Evolutionary conservation across 2,329 filamentous ascomycete genomes (phyloP).

Genomic region (Neonectria hederae): DNA sequence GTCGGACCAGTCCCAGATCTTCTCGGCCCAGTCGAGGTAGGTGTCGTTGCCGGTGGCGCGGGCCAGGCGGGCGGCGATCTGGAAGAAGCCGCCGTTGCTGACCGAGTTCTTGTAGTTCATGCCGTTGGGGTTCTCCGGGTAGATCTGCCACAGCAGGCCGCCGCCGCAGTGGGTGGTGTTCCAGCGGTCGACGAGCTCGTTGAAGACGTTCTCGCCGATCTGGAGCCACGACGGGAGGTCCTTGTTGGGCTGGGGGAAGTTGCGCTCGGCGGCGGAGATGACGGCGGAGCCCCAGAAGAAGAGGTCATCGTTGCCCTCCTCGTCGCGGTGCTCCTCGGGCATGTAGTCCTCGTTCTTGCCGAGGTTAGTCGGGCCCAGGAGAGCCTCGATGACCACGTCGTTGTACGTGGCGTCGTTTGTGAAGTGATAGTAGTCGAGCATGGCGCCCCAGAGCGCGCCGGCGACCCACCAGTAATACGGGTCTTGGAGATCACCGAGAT

Average conservation of each 20-base stretch:
- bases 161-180: slow-evolving; percentile 73
- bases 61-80: slow-evolving; percentile 79
- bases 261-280: slow-evolving; percentile 74
- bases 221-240: slow-evolving; percentile 70
- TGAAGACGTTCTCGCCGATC: slow-evolving; percentile 76
- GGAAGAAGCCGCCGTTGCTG: slow-evolving; percentile 85
- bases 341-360: slow-evolving; percentile 70
- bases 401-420: slow-evolving; percentile 72
- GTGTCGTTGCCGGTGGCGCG: slow-evolving; percentile 73
- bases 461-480: slow-evolving; percentile 77
- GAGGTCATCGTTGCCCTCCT: slow-evolving; percentile 79
- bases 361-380: slow-evolving; percentile 64
- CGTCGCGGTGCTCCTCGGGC: slow-evolving; percentile 62
- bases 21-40: slow-evolving; percentile 73
- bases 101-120: slow-evolving; percentile 86
- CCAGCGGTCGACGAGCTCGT: slow-evolving; percentile 76
- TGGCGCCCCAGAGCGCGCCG: slow-evolving; percentile 71
- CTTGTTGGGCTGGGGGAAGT: slow-evolving; percentile 69
- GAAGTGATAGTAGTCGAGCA: slow-evolving; percentile 76
- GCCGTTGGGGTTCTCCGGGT: slow-evolving; percentile 74
- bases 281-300: slow-evolving; percentile 77
- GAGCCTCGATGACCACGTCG: slow-evolving; percentile 64
- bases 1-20: slow-evolving; percentile 72
- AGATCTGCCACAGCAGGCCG: slow-evolving; percentile 86
- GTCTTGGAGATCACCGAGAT: slow-evolving; percentile 69